Percentiles rank a stretch among this genome's conserved stretches.
Conservation (phyloP, 2,329 filamentous ascomycete genomes). For the Xylariales sp. region DNA sequence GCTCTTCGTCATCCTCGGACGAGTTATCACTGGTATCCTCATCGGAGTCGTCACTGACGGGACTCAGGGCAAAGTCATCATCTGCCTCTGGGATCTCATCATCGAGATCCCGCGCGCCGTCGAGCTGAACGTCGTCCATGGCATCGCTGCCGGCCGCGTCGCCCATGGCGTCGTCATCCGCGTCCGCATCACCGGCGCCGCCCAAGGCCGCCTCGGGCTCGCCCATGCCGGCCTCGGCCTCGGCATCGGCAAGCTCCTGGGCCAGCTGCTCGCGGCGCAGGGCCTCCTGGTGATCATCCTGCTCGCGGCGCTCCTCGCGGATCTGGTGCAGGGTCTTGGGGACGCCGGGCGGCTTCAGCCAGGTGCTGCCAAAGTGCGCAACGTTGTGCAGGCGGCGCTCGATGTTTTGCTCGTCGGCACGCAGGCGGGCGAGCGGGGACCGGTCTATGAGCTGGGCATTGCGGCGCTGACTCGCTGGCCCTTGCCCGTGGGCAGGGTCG, state of each 20-base stretch:
- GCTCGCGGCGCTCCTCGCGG: constrained; percentile 83
- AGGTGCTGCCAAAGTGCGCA: constrained; percentile 79
- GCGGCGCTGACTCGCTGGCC: constrained; percentile 21
- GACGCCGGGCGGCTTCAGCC: constrained; percentile 87
- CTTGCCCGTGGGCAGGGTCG: constrained; percentile 22
- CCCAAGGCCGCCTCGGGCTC: constrained; percentile 24
- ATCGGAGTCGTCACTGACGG: constrained; percentile 34
- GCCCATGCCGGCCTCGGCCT: constrained; percentile 41
- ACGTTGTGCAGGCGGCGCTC: constrained; percentile 76
- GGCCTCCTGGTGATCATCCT: constrained; percentile 77
- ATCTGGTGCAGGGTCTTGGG: constrained; percentile 86
- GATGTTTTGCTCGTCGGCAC: constrained; percentile 72
- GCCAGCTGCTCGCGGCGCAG: constrained; percentile 66
- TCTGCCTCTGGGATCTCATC: constrained; percentile 70
- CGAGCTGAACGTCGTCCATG: constrained; percentile 53
- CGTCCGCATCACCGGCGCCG: constrained; percentile 29
- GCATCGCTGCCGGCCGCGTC: constrained; percentile 41
- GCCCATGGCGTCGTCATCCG: constrained; percentile 21
- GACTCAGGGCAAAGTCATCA: constrained; percentile 45
- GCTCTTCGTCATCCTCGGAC: constrained; percentile 21
- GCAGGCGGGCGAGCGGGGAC: constrained; percentile 64
- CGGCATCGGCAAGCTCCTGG: constrained; percentile 70
- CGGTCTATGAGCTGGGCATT: constrained; percentile 36
- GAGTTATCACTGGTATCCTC: constrained; percentile 26
- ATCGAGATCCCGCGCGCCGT: constrained; percentile 59